Percentiles rank a stretch among this genome's conserved stretches.
phyloP scores from a whole-genome alignment of 371 early-diverging fungal species.

The Funneliformis caledonium region DNA sequence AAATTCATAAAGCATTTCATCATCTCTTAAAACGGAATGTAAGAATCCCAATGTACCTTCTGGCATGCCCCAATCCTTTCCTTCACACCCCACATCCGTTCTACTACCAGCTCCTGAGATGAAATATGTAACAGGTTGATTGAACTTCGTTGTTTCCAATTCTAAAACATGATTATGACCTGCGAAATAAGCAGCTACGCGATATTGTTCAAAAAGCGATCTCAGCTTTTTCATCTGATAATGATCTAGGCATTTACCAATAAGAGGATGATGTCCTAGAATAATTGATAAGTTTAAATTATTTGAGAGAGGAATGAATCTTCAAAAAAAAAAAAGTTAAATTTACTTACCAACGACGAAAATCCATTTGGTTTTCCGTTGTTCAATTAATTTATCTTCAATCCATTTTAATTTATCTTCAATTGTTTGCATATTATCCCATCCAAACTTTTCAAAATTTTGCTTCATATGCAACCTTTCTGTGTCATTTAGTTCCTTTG shows the following conservation, averaged over 20 bases:
- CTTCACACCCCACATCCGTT: background rate
- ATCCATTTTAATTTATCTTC: conserved; percentile 29
- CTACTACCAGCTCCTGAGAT: conserved; percentile 31
- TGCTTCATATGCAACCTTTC: background rate
- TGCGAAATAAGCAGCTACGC: conserved; percentile 29
- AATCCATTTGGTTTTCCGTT: conserved; percentile 17
- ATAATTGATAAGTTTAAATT: background rate
- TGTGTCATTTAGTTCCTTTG: background rate
- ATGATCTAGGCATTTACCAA: background rate
- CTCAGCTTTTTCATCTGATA: background rate
- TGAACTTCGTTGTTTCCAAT: background rate
- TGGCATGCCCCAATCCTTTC: background rate
- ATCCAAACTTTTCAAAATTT: background rate
- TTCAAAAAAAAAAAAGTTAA: background rate
- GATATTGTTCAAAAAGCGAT: conserved; percentile 10
- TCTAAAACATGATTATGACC: conserved; percentile 27
- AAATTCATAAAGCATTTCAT: background rate
- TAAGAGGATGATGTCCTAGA: conserved; percentile 24
- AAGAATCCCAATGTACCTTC: conserved; percentile 6
- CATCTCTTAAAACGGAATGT: conserved; percentile 15
- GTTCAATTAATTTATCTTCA: conserved; percentile 15
- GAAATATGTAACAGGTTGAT: background rate
- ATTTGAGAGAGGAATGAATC: too few relatives aligned
- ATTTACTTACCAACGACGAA: conserved; percentile 21
- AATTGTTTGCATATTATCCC: background rate